Base-by-base conservation (phyloP, 1,284 basidiomycete genomes). In the Moesziomyces parantarcticus region DNA sequence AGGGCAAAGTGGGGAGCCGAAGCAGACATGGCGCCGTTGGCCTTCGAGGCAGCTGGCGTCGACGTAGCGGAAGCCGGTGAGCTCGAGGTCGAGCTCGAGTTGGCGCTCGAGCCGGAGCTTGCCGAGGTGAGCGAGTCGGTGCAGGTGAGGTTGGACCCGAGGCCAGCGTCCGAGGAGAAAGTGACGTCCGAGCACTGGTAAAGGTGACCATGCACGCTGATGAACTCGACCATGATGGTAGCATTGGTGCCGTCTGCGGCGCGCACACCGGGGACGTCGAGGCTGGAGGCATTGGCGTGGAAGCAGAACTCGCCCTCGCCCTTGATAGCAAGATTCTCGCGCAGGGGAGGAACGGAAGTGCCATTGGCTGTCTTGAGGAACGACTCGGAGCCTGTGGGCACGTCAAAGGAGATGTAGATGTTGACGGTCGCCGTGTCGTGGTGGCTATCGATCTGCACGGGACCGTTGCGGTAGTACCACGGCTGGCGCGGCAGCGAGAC, bases 151-250 rank as follows among this genome's bases (percentile, higher is more conserved):
- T 63, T 63, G 1, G 41, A 32, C 1, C 66, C 72, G 2, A 50
- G 56, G 5, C 34, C 57, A 0, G 23, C 34, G 23, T 65, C 66
- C 6, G 56, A 44, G 4, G 62, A 60, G 20, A 75, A 67, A 9
- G 43, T 53, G 4, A 75, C 72, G 36, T 69, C 66, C 41, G 62
- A 46, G 22, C 72, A 75, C 47, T 75, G 72, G 32, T 75, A 75
- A 46, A 75, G 59, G 14, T 56, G 59, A 16, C 72, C 67, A 41
- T 75, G 72, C 20, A 60, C 50, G 10, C 41, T 66, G 46, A 75
- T 70, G 56, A 41, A 75, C 36, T 75, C 72, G 52, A 75, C 62
- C 66, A 75, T 69, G 23, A 75, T n/a, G 2, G 72, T 75, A 1
- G 66, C 72, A 29, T 70, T 69, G 3, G 65, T 62, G 7, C 67